Evolutionary conservation across 2,329 filamentous ascomycete species (phyloP).

Genomic region (Sphaerostilbella broomeana): DNA sequence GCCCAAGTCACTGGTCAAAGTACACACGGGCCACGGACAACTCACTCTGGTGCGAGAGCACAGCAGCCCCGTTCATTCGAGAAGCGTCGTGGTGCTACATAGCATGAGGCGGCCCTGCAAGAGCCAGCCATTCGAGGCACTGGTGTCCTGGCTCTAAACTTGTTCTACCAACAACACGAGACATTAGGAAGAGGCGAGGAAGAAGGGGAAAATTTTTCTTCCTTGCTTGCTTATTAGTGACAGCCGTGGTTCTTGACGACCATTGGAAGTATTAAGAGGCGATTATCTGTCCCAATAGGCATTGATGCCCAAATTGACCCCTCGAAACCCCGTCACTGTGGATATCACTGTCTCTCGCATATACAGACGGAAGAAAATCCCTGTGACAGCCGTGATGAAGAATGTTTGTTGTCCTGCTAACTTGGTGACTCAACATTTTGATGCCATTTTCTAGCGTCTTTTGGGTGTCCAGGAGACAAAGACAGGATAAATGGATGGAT

Average conservation of each 20-base stretch:
- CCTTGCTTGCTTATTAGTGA: neutral
- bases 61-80: constrained; percentile 1
- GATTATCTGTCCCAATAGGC: constrained; percentile 10
- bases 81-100: constrained; percentile 8
- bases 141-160: neutral
- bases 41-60: too few relatives aligned
- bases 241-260: too few relatives aligned
- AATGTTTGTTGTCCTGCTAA: too few relatives aligned
- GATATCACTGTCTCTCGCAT: neutral
- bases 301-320: constrained; percentile 17
- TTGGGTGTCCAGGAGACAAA: too few relatives aligned
- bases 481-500: too few relatives aligned
- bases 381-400: neutral
- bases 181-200: too few relatives aligned
- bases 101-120: neutral
- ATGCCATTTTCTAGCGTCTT: too few relatives aligned
- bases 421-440: too few relatives aligned
- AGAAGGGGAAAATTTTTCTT: neutral
- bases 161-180: too few relatives aligned
- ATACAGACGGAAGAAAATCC: neutral
- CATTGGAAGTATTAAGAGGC: too few relatives aligned
- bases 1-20: neutral
- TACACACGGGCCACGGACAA: neutral
- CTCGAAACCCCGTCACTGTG: constrained; percentile 4
- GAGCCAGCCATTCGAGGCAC: neutral